Evolutionary conservation across 2,329 filamentous ascomycete genomes (phyloP).

Genomic region (Cercospora zeae-maydis): DNA sequence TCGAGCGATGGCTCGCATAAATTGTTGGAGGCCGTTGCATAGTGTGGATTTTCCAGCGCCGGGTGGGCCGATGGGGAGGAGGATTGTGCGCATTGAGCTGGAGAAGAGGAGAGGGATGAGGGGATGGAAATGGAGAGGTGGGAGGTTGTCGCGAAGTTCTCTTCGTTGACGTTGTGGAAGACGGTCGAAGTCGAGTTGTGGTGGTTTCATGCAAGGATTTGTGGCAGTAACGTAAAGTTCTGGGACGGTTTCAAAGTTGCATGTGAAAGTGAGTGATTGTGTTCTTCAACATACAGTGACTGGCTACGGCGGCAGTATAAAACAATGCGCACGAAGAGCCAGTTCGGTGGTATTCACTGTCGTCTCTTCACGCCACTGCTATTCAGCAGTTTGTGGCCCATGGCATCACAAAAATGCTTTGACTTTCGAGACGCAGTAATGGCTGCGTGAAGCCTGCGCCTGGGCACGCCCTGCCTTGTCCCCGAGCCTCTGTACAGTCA

Average conservation of each 20-base stretch:
- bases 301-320: not conserved
- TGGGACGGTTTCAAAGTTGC: not conserved
- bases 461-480: not conserved
- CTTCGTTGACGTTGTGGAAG: not conserved
- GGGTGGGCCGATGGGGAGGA: constrained; percentile 64
- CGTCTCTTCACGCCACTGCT: too few species aligned
- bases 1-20: constrained; percentile 90
- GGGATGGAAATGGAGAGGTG: not conserved
- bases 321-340: not conserved
- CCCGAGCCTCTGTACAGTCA: not conserved
- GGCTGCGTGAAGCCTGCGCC: not conserved
- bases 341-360: too few species aligned
- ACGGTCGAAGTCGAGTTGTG: not conserved
- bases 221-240: constrained; percentile 1
- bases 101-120: too few species aligned
- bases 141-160: not conserved
- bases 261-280: not conserved
- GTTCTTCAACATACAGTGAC: not conserved
- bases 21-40: constrained; percentile 98
- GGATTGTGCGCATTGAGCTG: constrained; percentile 24
- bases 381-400: too few species aligned
- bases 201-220: not conserved
- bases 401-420: not conserved
- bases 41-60: constrained; percentile 96
- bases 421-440: not conserved